These are phyloP conservation scores for Pleurotus tuoliensis DNA, from an alignment of 768 basidiomycete species.

Conservation along the genomic window DNA sequence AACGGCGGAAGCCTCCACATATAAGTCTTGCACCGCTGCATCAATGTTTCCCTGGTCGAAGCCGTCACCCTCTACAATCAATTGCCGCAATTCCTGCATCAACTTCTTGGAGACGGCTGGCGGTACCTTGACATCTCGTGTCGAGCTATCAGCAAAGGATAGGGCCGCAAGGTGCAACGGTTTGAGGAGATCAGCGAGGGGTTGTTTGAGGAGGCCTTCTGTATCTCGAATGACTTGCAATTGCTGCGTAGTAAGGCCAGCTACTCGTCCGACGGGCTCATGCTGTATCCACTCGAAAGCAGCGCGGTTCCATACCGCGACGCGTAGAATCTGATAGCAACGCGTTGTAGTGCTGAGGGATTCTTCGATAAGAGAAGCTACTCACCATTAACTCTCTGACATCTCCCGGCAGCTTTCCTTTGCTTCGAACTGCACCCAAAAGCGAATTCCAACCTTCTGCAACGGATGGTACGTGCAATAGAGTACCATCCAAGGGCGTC, in stretches of 20 bases:
- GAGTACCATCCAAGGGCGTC: conserved; percentile 44
- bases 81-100: conserved; percentile 30
- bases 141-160: conserved; percentile 58
- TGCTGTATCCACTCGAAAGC: conserved; percentile 58
- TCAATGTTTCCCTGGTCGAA: conserved; percentile 18
- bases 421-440: conserved; percentile 44
- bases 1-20: conserved; percentile 52
- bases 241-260: conserved; percentile 50
- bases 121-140: conserved; percentile 41
- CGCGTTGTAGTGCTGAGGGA: background rate
- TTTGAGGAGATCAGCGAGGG: conserved; percentile 35
- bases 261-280: conserved; percentile 42
- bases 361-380: background rate
- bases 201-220: conserved; percentile 32
- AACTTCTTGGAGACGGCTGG: conserved; percentile 35
- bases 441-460: conserved; percentile 50
- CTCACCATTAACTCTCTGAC: conserved; percentile 49
- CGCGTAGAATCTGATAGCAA: conserved; percentile 39
- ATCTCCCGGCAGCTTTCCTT: conserved; percentile 42
- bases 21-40: conserved; percentile 34
- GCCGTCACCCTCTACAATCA: conserved; percentile 15
- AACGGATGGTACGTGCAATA: conserved; percentile 44
- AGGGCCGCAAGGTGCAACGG: conserved; percentile 50
- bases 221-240: conserved; percentile 52
- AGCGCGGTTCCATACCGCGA: conserved; percentile 47